phyloP scores from a whole-genome alignment of 2,329 filamentous ascomycete genomes.

The Penicillium sp. region DNA sequence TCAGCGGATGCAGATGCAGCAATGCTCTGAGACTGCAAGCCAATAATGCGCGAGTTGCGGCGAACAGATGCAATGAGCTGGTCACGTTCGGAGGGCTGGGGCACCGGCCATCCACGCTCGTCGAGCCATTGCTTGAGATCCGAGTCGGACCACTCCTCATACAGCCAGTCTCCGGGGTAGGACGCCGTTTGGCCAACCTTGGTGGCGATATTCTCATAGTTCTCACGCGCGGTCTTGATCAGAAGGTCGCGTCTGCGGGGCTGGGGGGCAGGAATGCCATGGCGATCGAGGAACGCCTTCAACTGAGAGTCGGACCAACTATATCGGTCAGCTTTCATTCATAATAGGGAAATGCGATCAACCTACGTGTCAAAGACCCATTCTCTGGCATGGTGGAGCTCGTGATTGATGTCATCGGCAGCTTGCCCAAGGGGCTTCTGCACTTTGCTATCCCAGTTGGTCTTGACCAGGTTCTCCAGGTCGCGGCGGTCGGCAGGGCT shows the following conservation, averaged over 20 bases:
- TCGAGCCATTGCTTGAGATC: slow-evolving; percentile 94
- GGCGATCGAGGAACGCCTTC: slow-evolving; percentile 86
- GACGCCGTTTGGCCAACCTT: slow-evolving; percentile 70
- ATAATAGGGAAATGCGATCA: not conserved
- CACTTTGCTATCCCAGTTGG: slow-evolving; percentile 81
- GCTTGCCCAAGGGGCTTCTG: slow-evolving; percentile 72
- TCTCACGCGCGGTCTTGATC: slow-evolving; percentile 72
- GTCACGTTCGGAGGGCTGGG: slow-evolving; percentile 80
- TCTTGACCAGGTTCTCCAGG: slow-evolving; percentile 83
- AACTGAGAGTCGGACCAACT: slow-evolving; percentile 92
- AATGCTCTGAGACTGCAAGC: slow-evolving; percentile 63
- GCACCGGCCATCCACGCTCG: slow-evolving; percentile 76
- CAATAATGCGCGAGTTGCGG: slow-evolving; percentile 81
- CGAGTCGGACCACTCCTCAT: slow-evolving; percentile 85
- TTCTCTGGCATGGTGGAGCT: slow-evolving; percentile 70
- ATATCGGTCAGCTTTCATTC: slow-evolving; percentile 8
- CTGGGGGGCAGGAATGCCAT: slow-evolving; percentile 82
- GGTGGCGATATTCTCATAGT: slow-evolving; percentile 75
- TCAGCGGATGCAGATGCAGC: slow-evolving; percentile 61
- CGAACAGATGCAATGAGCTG: slow-evolving; percentile 85
- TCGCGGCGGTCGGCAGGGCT: slow-evolving; percentile 87
- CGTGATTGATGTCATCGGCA: slow-evolving; percentile 70
- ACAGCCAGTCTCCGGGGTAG: slow-evolving; percentile 97
- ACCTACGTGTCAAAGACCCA: slow-evolving; percentile 84
- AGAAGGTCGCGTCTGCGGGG: slow-evolving; percentile 81